Evolutionary conservation across 2,329 filamentous ascomycete species (phyloP), one percentile per base, ranked within the genome.

Genomic region (Gliomastix tumulicola): DNA sequence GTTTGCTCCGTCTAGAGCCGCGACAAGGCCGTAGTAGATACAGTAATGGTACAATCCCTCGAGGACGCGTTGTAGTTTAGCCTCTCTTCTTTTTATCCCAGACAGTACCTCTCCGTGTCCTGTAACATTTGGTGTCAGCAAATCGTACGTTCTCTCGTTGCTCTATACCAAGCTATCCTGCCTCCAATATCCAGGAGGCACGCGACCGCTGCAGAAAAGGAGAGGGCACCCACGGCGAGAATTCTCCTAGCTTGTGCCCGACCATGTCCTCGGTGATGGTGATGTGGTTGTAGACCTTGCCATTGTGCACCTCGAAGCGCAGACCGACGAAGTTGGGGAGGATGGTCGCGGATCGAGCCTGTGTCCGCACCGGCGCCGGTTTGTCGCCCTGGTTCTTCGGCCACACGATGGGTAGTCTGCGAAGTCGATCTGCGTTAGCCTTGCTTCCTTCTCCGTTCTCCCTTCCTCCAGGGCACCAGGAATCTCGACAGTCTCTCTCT

Each of bases 261-360:
- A 96, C 89, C 89, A 96, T 96, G 54, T 95, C 86, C 59, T 95
- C 89, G 13, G 88, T 94, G 44, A 96, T 84, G 46, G 71, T 74
- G 37, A 95, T 73, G 48, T 92, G 85, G 49, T 82, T 66, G 62
- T 95, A 95, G 21, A 74, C 75, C 68, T 92, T 94, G 53, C 89
- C 89, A 59, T 95, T 94, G 67, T 96, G 84, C 41, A 96, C 77
- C 62, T 89, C 83, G 61, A 96, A 96, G 57, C 79, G 82, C 51
- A 94, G 68, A 12, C 88, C 88, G 37, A 96, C 87, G 57, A 95
- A 95, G 62, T 85, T 94, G 44, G 89, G 89, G 39, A 95, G 73
- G 51, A 96, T 92, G 6, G 88, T 94, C 21, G 89, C 89, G 39
- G 83, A 76, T 46, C 89, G 85, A 25, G 88, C 88, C 59, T 90